Conservation (phyloP, 2,329 filamentous ascomycete genomes). For the Thermothelomyces thermophilus region DNA sequence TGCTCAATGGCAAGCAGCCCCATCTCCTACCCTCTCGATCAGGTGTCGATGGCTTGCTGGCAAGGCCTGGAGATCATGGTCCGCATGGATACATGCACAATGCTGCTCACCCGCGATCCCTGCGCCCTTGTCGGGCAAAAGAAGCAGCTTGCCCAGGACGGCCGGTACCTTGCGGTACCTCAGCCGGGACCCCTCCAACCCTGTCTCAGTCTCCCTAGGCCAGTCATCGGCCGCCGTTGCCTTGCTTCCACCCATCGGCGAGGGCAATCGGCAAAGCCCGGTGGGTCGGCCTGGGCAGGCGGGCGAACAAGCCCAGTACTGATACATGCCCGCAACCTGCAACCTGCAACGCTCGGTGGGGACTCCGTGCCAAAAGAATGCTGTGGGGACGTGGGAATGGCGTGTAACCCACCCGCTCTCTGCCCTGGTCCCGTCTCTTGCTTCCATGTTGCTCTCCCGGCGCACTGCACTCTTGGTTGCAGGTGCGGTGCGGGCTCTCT, state of each 20-base stretch:
- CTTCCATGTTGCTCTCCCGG: slow-evolving; percentile 17
- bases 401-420: slow-evolving; percentile 24
- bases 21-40: too few relatives aligned
- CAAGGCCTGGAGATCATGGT: slow-evolving; percentile 10
- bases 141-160: slow-evolving; percentile 12
- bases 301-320: not conserved
- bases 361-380: slow-evolving; percentile 8
- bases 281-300: slow-evolving; percentile 6
- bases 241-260: slow-evolving; percentile 11
- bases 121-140: slow-evolving; percentile 22
- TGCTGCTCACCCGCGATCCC: slow-evolving; percentile 26
- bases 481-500: slow-evolving; percentile 4
- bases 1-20: too few relatives aligned
- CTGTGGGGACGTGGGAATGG: slow-evolving; percentile 11
- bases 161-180: slow-evolving; percentile 15
- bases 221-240: slow-evolving; percentile 13
- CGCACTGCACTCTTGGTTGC: slow-evolving; percentile 16
- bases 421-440: slow-evolving; percentile 15
- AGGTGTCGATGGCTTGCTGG: slow-evolving; percentile 8
- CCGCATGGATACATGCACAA: slow-evolving; percentile 19
- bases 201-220: slow-evolving; percentile 12
- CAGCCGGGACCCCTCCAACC: slow-evolving; percentile 6
- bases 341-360: not conserved
- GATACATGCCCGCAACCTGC: slow-evolving; percentile 1
- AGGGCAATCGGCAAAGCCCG: slow-evolving; percentile 15